These are phyloP conservation scores for Nicotiana benthamiana DNA, from an alignment of 257 asterid species.

Conservation along the genomic window DNA sequence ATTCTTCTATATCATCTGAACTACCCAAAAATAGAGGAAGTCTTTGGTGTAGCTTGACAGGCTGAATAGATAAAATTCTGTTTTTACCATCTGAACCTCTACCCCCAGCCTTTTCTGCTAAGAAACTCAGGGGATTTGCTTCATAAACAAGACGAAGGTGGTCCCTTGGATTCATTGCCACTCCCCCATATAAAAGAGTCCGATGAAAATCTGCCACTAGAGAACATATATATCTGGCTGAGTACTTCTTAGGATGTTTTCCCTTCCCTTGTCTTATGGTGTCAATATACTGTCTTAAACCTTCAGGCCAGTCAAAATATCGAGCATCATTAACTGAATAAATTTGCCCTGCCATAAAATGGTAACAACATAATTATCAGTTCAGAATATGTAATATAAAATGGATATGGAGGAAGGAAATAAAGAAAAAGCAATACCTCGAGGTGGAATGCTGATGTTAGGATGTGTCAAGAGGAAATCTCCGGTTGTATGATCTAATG, in stretches of 20 bases:
- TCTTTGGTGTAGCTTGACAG: constrained; percentile 76
- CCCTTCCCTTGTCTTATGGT: constrained; percentile 88
- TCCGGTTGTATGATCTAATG: constrained; percentile 75
- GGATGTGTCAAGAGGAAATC: constrained; percentile 84
- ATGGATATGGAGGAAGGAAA: not conserved
- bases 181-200: constrained; percentile 82
- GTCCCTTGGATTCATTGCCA: constrained; percentile 90
- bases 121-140: constrained; percentile 84
- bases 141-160: constrained; percentile 98
- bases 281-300: constrained; percentile 73
- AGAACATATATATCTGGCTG: constrained; percentile 93
- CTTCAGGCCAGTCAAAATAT: constrained; percentile 94
- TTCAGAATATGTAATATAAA: not conserved
- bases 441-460: constrained; percentile 53
- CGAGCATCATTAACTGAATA: constrained; percentile 97
- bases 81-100: constrained; percentile 74
- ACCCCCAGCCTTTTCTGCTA: constrained; percentile 91
- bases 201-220: constrained; percentile 97
- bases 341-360: constrained; percentile 64
- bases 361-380: not conserved
- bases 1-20: constrained; percentile 69
- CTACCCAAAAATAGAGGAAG: constrained; percentile 86
- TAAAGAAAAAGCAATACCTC: constrained; percentile 37
- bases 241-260: constrained; percentile 68
- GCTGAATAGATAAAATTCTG: constrained; percentile 75